phyloP scores from a whole-genome alignment of 2,329 filamentous ascomycete species.

The Aureobasidium sp. region DNA sequence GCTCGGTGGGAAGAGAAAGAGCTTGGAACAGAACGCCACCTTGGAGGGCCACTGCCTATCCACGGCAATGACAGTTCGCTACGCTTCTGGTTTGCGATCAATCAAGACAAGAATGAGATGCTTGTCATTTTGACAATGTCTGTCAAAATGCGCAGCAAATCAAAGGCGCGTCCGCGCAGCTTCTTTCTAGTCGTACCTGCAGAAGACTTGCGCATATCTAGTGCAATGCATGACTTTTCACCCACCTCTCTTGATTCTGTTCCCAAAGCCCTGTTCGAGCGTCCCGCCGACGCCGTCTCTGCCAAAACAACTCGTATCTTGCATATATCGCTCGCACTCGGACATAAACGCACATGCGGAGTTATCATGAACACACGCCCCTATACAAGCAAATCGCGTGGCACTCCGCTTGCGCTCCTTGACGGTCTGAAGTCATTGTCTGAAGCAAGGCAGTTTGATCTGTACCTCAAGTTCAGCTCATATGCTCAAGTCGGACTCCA shows the following conservation, averaged over 20 bases:
- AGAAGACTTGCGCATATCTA: neutral
- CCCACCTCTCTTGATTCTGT: neutral
- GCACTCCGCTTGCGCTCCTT: neutral
- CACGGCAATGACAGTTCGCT: slow-evolving; percentile 1
- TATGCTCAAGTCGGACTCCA: slow-evolving; percentile 2
- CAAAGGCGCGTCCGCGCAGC: slow-evolving; percentile 2
- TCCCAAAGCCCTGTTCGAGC: neutral
- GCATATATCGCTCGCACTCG: neutral
- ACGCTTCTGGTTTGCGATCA: neutral
- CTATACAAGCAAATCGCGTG: neutral
- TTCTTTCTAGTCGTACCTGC: slow-evolving; percentile 6
- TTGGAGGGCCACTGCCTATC: neutral
- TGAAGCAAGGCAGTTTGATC: neutral
- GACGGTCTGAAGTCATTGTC: slow-evolving; percentile 5
- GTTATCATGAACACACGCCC: neutral
- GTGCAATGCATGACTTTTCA: neutral
- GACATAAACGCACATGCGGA: neutral
- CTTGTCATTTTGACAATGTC: neutral
- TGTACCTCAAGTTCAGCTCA: slow-evolving; percentile 3
- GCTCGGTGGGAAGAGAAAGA: neutral
- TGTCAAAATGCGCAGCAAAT: neutral
- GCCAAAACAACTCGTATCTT: slow-evolving; percentile 5
- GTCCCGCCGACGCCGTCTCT: neutral
- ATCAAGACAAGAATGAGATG: neutral
- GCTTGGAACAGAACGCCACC: neutral